A percentile compares a stretch with the other conserved stretches of the same genome.
Evolutionary conservation across 2,329 filamentous ascomycete genomes (phyloP).

Genomic region (Pseudocercospora musae): DNA sequence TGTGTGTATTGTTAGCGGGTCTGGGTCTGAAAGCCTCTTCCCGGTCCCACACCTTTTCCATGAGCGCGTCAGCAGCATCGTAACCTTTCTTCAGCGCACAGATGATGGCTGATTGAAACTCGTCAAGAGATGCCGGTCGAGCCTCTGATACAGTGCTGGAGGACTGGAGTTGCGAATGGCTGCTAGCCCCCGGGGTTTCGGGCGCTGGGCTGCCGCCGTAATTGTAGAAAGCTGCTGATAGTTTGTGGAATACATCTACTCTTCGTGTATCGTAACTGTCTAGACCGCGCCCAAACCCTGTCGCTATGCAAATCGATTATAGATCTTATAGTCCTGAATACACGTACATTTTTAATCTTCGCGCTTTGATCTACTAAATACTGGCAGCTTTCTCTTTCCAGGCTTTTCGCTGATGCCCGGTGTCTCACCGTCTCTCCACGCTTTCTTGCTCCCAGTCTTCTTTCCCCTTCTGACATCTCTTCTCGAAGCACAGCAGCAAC

Average conservation of each 20-base stretch:
- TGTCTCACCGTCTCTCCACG: constrained; percentile 17
- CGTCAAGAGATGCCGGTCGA: background rate
- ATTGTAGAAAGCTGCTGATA: background rate
- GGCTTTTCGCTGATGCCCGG: constrained; percentile 13
- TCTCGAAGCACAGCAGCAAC: constrained; percentile 68
- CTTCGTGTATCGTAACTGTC: background rate
- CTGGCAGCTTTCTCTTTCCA: constrained; percentile 14
- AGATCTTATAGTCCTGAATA: background rate
- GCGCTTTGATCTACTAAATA: constrained; percentile 17
- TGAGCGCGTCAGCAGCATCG: background rate
- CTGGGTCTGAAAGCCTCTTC: background rate
- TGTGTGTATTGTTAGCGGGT: constrained; percentile 19
- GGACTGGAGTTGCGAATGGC: background rate
- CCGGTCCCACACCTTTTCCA: background rate
- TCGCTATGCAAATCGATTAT: constrained; percentile 1
- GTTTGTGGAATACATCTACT: background rate
- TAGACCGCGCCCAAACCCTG: background rate
- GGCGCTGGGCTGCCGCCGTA: background rate
- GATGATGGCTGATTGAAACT: background rate
- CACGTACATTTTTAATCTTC: background rate
- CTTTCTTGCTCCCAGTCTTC: constrained; percentile 40
- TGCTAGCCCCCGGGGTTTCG: background rate
- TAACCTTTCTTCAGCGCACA: background rate
- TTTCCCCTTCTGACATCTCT: constrained; percentile 51
- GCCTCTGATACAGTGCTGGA: background rate